phyloP scores from a whole-genome alignment of 2,329 filamentous ascomycete genomes.

The Colletotrichum lini region DNA sequence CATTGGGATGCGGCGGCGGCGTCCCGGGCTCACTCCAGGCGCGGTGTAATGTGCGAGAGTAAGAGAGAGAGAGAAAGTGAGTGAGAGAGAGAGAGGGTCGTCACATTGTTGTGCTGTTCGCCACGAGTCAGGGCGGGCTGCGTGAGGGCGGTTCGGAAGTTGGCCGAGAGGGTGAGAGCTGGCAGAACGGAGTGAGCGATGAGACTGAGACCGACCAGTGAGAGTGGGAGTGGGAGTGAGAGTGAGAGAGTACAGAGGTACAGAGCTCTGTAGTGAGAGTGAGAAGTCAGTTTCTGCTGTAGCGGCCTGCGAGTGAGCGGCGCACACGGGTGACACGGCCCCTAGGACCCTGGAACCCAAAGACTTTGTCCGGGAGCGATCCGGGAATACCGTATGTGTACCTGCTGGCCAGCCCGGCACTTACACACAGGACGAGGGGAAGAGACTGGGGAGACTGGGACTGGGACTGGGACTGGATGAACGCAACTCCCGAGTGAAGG shows the following conservation, averaged over 20 bases:
- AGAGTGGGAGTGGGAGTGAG: background rate
- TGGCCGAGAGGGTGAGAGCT: conserved; percentile 34
- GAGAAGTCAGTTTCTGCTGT: background rate
- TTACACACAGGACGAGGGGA: background rate
- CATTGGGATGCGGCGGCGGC: conserved; percentile 17
- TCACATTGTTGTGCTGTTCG: background rate
- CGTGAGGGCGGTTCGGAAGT: conserved; percentile 30
- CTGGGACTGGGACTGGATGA: conserved; percentile 27
- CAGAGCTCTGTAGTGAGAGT: background rate
- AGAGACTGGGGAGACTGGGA: background rate
- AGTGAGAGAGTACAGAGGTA: background rate
- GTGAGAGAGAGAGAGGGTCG: background rate
- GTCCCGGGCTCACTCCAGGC: conserved; percentile 6
- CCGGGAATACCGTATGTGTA: conserved; percentile 21
- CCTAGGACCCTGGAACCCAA: background rate
- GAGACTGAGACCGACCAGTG: conserved; percentile 12
- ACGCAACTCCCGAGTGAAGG: conserved; percentile 33
- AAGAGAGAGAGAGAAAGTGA: too few species aligned
- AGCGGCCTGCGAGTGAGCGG: background rate
- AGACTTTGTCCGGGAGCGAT: conserved; percentile 9
- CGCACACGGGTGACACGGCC: background rate
- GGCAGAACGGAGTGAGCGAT: background rate
- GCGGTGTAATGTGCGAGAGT: background rate
- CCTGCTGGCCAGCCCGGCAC: conserved; percentile 12
- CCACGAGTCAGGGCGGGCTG: conserved; percentile 37